These are phyloP conservation scores for Colletotrichum nymphaeae DNA, from an alignment of 2,329 filamentous ascomycete genomes.

Conservation along the genomic window DNA sequence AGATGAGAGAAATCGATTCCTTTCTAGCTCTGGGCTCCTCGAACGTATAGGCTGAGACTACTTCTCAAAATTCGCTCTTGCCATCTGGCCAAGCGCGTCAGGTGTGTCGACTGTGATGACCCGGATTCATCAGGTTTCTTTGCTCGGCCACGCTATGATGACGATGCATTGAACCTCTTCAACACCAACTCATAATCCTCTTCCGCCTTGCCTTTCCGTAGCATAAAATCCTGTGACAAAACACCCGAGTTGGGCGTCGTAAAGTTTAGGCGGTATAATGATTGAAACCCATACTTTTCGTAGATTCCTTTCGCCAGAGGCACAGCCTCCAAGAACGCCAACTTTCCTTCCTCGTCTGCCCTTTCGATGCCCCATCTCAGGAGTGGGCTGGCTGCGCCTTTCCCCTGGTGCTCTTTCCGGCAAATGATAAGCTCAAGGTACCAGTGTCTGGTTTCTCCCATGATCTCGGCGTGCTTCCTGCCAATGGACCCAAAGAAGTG, in stretches of 20 bases:
- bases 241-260: constrained; percentile 42
- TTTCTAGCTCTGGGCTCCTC: too few species aligned
- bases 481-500: constrained; percentile 54
- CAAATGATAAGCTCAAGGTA: constrained; percentile 61
- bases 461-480: constrained; percentile 48
- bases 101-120: too few species aligned
- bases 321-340: constrained; percentile 64
- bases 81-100: too few species aligned
- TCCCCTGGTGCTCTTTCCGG: constrained; percentile 54
- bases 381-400: constrained; percentile 56
- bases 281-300: constrained; percentile 58
- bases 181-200: not conserved
- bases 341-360: constrained; percentile 55
- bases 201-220: constrained; percentile 39
- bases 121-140: too few species aligned
- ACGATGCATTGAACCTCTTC: not conserved
- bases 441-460: constrained; percentile 57
- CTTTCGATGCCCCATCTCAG: constrained; percentile 59
- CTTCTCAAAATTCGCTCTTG: too few species aligned
- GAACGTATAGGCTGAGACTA: too few species aligned
- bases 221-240: constrained; percentile 50
- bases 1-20: too few species aligned
- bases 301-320: constrained; percentile 59
- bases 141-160: not conserved
- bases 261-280: constrained; percentile 49